Conservation (phyloP, 108 stramenopile species). For the Nitzschia inconspicua region DNA sequence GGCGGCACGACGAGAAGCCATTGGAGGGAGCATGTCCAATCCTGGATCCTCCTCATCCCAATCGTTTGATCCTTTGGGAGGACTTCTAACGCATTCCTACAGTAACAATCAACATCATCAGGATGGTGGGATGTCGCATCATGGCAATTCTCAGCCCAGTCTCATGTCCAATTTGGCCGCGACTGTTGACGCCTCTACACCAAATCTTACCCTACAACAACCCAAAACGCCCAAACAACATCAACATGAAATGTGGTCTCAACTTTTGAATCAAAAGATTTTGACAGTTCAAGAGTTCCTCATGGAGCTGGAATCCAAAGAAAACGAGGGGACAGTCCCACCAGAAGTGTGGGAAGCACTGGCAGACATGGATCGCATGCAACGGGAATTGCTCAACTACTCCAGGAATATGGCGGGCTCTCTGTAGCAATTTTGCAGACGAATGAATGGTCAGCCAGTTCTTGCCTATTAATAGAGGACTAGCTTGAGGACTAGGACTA, state of each 20-base stretch:
- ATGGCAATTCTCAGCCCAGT: background rate
- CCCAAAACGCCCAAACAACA: constrained; percentile 18
- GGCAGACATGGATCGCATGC: constrained; percentile 61
- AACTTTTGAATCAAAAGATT: constrained; percentile 14
- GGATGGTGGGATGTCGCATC: too few species aligned
- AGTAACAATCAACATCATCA: background rate
- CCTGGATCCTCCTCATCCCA: background rate
- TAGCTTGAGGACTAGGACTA: too few species aligned
- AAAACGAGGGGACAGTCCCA: constrained; percentile 33
- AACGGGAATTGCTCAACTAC: constrained; percentile 45
- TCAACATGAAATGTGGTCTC: constrained; percentile 29
- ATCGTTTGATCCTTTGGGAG: constrained; percentile 6
- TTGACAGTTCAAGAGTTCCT: constrained; percentile 18
- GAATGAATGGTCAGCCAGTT: too few species aligned
- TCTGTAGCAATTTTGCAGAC: too few species aligned
- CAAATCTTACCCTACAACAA: too few species aligned
- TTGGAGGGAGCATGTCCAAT: background rate
- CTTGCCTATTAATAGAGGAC: too few species aligned
- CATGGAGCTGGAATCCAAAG: constrained; percentile 22
- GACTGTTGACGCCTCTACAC: background rate
- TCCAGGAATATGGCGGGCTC: constrained; percentile 18
- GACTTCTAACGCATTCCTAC: background rate
- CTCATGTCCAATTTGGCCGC: background rate
- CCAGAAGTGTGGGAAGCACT: constrained; percentile 61
- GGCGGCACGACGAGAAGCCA: constrained; percentile 3